A percentile compares a stretch with the other conserved stretches of the same genome.
Conservation (phyloP, 106 monocot genomes). For the Apostasia shenzhenica region DNA sequence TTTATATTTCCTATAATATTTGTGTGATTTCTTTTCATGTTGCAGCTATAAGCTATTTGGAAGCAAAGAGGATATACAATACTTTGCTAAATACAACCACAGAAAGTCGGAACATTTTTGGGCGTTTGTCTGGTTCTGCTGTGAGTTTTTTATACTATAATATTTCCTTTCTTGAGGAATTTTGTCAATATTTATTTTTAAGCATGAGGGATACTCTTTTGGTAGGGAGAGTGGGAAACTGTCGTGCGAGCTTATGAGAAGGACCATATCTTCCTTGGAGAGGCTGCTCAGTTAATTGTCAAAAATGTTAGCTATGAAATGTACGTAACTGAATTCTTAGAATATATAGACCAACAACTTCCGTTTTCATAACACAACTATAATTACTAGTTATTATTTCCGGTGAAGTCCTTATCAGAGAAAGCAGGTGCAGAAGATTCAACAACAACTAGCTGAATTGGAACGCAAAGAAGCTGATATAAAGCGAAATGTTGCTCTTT, state of each 20-base stretch:
- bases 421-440: constrained; percentile 87
- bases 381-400: constrained; percentile 13
- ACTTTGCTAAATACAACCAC: constrained; percentile 60
- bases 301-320: constrained; percentile 99
- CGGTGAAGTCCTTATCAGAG: constrained; percentile 81
- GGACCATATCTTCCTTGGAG: constrained; percentile 92
- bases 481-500: constrained; percentile 77
- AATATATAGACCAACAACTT: neutral
- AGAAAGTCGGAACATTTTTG: constrained; percentile 93
- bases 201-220: constrained; percentile 7
- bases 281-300: constrained; percentile 87
- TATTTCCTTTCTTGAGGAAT: neutral
- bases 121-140: constrained; percentile 87
- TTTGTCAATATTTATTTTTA: constrained; percentile 5
- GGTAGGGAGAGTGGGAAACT: constrained; percentile 90
- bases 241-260: constrained; percentile 83
- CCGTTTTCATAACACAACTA: neutral
- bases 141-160: constrained; percentile 32
- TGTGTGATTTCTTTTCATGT: neutral
- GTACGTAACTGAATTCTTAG: constrained; percentile 30
- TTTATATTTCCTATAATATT: neutral
- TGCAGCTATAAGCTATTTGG: constrained; percentile 67
- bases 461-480: constrained; percentile 92
- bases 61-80: constrained; percentile 68
- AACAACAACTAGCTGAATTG: constrained; percentile 89